Evolutionary conservation across 2,329 filamentous ascomycete genomes (phyloP).

Genomic region (Xylaria sp.): DNA sequence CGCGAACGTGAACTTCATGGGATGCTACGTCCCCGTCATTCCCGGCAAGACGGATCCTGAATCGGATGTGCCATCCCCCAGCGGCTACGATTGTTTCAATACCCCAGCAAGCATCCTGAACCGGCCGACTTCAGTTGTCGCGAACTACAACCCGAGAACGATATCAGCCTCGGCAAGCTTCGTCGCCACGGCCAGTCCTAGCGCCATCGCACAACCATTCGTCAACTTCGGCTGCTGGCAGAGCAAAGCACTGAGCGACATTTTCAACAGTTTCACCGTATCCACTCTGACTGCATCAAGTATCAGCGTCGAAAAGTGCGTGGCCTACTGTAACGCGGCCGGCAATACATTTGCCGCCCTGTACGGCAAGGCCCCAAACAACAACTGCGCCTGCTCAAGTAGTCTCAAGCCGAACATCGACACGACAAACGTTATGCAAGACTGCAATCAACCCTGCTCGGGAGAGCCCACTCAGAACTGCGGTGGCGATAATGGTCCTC

Average conservation of each 20-base stretch:
- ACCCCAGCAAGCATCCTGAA: slow-evolving; percentile 32
- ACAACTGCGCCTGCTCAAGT: slow-evolving; percentile 26
- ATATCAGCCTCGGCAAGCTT: slow-evolving; percentile 36
- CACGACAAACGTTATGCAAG: slow-evolving; percentile 26
- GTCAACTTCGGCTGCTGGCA: slow-evolving; percentile 39
- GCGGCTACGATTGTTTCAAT: slow-evolving; percentile 41
- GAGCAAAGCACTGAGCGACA: slow-evolving; percentile 1
- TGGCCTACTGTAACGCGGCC: slow-evolving; percentile 13
- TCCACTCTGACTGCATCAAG: neutral
- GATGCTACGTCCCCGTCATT: slow-evolving; percentile 55
- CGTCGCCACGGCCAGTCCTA: slow-evolving; percentile 36
- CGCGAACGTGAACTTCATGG: slow-evolving; percentile 62
- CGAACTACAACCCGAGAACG: slow-evolving; percentile 20
- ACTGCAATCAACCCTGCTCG: slow-evolving; percentile 37
- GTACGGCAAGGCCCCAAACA: neutral
- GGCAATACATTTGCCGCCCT: slow-evolving; percentile 26
- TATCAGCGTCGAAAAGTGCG: slow-evolving; percentile 32
- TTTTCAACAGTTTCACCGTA: slow-evolving; percentile 11
- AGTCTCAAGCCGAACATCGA: neutral
- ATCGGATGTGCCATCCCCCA: slow-evolving; percentile 12
- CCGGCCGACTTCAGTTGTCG: slow-evolving; percentile 15
- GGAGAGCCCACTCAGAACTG: slow-evolving; percentile 34
- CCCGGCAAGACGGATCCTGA: slow-evolving; percentile 42
- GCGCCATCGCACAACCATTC: slow-evolving; percentile 7
- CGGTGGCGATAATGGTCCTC: slow-evolving; percentile 32